Evolutionary conservation across 2,329 filamentous ascomycete species (phyloP), one percentile per base, ranked within the genome.

Genomic region (Paracoccidioides brasiliensis): DNA sequence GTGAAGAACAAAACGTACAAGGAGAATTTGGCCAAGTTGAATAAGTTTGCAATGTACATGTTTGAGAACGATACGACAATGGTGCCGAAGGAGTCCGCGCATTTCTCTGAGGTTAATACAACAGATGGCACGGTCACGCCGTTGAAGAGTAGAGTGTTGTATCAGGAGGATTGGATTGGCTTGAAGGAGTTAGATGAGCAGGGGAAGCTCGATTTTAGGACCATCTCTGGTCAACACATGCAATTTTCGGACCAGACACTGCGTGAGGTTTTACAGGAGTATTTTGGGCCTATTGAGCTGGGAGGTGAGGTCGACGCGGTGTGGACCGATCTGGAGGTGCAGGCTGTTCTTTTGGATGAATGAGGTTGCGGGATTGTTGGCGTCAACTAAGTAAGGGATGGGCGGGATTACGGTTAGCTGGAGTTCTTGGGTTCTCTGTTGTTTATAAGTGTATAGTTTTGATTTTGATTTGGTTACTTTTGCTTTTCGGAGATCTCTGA

Each of bases 131-230:
- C 83, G 58, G 76, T 83, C 28, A 87, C 81, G 48, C 78, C 78
- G 14, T 71, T 98, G 67, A 78, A 80, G 61, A 80, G 90, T 53
- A 78, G 88, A 56, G 69, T 71, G 33, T 75, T 97, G 1, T 98
- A 96, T 70, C 81, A 80, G 62, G 85, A 97, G 72, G 91, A 98
- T 73, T 98, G 93, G 93, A 74, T 98, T 33, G 93, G 93, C 0
- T 74, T 98, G 68, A 86, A 80, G 69, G 73, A 74, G 63, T 73
- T 98, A 64, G 90, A 96, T 72, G 74, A 84, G 68, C 86, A 86
- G 74, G 88, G 85, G 2, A 87, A 81, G 0, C 73, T 98, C 63
- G 79, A 84, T 56, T 95, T 96, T 71, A 77, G 82, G 68, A 83
- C 77, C 2, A 79, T 83, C 0, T 77, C 83, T 4, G 93, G 91